Percentiles rank a stretch among this genome's conserved stretches.
Conservation (phyloP, 345 rosid genomes). For the Eucalyptus sp. region DNA sequence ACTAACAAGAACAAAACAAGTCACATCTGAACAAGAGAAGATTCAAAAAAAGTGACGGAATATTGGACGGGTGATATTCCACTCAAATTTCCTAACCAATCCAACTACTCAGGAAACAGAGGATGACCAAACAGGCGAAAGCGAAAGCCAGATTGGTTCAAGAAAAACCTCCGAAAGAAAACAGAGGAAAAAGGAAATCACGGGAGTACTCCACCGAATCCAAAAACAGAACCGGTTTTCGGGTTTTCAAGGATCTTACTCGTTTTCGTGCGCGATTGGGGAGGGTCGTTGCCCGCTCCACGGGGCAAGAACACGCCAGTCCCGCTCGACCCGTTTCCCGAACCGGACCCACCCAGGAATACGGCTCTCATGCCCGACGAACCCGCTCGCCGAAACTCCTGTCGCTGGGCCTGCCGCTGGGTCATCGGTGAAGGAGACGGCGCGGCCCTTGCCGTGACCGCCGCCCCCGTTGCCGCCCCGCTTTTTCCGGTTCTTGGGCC, state of each 20-base stretch:
- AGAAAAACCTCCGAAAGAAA: not conserved
- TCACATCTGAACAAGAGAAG: not conserved
- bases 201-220: not conserved
- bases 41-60: not conserved
- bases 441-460: not conserved
- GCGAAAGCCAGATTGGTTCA: not conserved
- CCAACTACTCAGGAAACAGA: not conserved
- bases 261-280: constrained; percentile 46
- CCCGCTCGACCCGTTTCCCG: constrained; percentile 44
- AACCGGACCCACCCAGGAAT: constrained; percentile 36
- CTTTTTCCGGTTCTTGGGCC: not conserved
- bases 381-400: not conserved
- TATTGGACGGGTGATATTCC: not conserved
- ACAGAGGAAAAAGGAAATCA: not conserved
- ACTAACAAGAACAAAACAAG: not conserved
- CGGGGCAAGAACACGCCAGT: constrained; percentile 94
- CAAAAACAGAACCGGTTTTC: not conserved
- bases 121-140: not conserved
- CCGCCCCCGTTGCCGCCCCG: not conserved
- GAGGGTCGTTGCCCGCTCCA: constrained; percentile 14
- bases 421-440: not conserved
- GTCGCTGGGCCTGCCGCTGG: not conserved
- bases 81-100: not conserved
- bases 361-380: constrained; percentile 61
- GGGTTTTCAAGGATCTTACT: constrained; percentile 11